These are phyloP conservation scores for Diaporthe helianthi DNA, from an alignment of 2,329 filamentous ascomycete species.

Conservation along the genomic window DNA sequence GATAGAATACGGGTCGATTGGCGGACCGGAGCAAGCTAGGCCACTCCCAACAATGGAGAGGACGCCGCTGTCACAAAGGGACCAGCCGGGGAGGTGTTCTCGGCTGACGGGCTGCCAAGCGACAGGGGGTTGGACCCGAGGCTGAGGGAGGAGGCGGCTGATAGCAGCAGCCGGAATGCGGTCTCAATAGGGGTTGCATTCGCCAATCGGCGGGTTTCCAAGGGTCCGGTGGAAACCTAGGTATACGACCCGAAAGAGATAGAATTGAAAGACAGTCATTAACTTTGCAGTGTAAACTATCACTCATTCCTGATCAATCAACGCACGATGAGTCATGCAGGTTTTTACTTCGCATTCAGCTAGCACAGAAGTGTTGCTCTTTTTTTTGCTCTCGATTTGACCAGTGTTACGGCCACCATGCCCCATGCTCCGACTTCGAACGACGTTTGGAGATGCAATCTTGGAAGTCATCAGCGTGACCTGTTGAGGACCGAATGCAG, in stretches of 20 bases:
- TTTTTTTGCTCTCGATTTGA: neutral
- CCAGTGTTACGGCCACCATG: neutral
- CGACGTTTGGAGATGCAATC: neutral
- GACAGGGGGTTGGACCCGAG: neutral
- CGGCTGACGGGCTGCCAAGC: neutral
- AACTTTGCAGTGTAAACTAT: neutral
- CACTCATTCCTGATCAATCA: neutral
- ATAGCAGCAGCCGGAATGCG: neutral
- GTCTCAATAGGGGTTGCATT: neutral
- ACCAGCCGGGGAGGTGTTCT: slow-evolving; percentile 7
- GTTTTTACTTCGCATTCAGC: too few species aligned
- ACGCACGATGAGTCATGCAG: too few species aligned
- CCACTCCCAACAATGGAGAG: neutral
- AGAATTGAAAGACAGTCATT: neutral
- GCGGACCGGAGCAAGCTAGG: neutral
- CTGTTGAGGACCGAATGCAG: too few species aligned
- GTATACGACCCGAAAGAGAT: neutral
- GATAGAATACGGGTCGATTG: neutral
- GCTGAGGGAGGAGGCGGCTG: neutral
- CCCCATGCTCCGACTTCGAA: neutral
- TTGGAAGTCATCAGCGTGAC: neutral
- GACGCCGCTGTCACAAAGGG: slow-evolving; percentile 9
- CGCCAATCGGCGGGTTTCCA: slow-evolving; percentile 6
- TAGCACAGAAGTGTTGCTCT: neutral
- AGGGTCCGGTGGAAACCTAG: too few species aligned